These are phyloP conservation scores for Sungouiella blattae DNA, from an alignment of 805 yeast genomes.

Conservation along the genomic window DNA sequence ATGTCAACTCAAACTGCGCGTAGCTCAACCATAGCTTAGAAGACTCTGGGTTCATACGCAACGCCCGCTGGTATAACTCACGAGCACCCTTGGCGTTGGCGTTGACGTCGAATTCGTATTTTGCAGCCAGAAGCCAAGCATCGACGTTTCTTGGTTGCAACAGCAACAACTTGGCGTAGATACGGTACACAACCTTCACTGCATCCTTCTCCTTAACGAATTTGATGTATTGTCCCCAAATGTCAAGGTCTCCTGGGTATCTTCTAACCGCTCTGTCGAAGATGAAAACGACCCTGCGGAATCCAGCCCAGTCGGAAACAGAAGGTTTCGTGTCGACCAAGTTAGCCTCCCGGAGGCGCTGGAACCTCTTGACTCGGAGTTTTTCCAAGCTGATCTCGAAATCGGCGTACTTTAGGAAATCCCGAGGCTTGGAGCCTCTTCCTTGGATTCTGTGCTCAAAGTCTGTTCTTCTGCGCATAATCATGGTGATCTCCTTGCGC, in stretches of 20 bases:
- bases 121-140: conserved; percentile 94
- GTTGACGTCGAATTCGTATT: conserved; percentile 85
- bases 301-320: conserved; percentile 83
- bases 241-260: conserved; percentile 69
- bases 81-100: conserved; percentile 89
- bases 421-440: conserved; percentile 74
- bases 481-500: conserved; percentile 73
- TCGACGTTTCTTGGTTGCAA: conserved; percentile 88
- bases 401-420: conserved; percentile 72
- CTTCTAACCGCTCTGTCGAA: conserved; percentile 78
- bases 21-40: conserved; percentile 78
- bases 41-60: conserved; percentile 78
- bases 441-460: conserved; percentile 88
- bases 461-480: conserved; percentile 92
- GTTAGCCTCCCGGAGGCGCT: conserved; percentile 54
- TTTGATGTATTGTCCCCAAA: conserved; percentile 77
- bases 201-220: conserved; percentile 67
- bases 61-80: conserved; percentile 75
- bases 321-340: conserved; percentile 59
- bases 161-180: conserved; percentile 74
- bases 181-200: conserved; percentile 66
- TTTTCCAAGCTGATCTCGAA: conserved; percentile 80
- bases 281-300: conserved; percentile 74
- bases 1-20: conserved; percentile 82
- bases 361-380: conserved; percentile 67